Base-by-base conservation (phyloP, 148 eudicot genomes). In the Drosera capensis region DNA sequence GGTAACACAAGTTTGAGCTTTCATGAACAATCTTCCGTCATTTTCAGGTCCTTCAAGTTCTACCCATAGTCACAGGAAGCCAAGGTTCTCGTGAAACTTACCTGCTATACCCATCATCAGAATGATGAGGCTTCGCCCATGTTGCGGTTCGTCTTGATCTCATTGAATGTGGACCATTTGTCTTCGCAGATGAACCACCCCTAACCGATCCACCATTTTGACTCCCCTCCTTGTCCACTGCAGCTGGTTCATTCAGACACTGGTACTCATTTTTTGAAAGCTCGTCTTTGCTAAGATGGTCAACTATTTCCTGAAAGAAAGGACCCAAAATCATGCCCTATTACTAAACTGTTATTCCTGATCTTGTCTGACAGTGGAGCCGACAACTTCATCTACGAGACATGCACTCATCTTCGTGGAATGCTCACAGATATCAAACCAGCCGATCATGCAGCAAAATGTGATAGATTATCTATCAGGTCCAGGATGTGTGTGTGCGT, bases 131-230 rank as follows among this genome's bases (percentile, higher is more conserved):
- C 28, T 63, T 64, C 20, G 94, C 99, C 95, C 94, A 92, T 6
- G 78, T 78, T 25, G 99, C 80, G n/a, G 99, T 92, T 59, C 99
- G 63, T 49, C 94, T 72, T 49, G 99, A 92, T 67, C 99, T 74
- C 78, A 81, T 63, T 43, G 99, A 92, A 58, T 67, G 75, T 39
- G 99, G 86, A 47, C 55, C 67, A 41, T 54, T 49, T 44, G 64
- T 58, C 7, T 16, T 16, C 0, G 49, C 1, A 17, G 73, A 9
- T 52, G 59, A 49, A 44, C 54, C 48, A 41, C 71, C 38, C 52
- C 55, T 66, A 44, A 14, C 64, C 61, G 39, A 49, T 37, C 1
- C 45, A 14, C 46, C n/a, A n/a, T n/a, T 66, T 41, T 44, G 60
- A 38, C 37, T 68, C 2, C 48, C 56, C 35, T 43, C 68, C 16